Base-by-base conservation (phyloP, 108 stramenopile genomes). In the Discostella pseudostelligera region DNA sequence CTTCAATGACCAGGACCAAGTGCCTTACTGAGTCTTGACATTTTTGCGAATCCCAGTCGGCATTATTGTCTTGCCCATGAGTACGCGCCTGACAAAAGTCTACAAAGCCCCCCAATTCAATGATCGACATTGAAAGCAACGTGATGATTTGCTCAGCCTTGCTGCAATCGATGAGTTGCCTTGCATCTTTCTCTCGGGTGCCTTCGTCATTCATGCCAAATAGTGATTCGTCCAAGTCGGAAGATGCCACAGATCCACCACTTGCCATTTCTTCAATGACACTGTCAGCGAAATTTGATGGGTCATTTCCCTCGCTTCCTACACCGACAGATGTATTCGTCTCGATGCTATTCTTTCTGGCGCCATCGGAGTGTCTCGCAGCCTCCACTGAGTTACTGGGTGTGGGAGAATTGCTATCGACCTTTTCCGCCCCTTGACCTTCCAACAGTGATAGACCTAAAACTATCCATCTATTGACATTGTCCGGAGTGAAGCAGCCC, bases 1-100 rank as follows among this genome's bases (percentile, higher is more conserved):
- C 84, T 69, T 93, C 92, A 47, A 93, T 64, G 9, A 90, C 77
- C 60, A 93, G 67, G 0, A 90, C 92, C 4, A 90, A 67, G 40
- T 77, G 83, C 53, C 85, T 56, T 9, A 90, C 81, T 45, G 86
- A 70, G 19, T 61, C 81, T 37, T 81, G 74, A 47, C 84, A 86
- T 9, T 68, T 67, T 16, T 75, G 71, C 60, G 84, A 68, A 57
- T 87, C 86, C 85, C 87, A 90, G 37, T 88, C 76, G 0, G 90
- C 76, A 4, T 49, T 39, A 13, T 68, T 58, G 39, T 83, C 75
- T 49, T 76, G 59, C 46, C 83, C 73, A 40, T 71, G 57, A 19
- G 65, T 55, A 49, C 70, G 55, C 19, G 75, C 72, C 29, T 62
- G 13, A 39, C 82, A 81, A 45, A 93, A 87, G 48, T 88, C 79